Base-by-base conservation (phyloP, 768 basidiomycete genomes). In the Lentinula guzmanii region DNA sequence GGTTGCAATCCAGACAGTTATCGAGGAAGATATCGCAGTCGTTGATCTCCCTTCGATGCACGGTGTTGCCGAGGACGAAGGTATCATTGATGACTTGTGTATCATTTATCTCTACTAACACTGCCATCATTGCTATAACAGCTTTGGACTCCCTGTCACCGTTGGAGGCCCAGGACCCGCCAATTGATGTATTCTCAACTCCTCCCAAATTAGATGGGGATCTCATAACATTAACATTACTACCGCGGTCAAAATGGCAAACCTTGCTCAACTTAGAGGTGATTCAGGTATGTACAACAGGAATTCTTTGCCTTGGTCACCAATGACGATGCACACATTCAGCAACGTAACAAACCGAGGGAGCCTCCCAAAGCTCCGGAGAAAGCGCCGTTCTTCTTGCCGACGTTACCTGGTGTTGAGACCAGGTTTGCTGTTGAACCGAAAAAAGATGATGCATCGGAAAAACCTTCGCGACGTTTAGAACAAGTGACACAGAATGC, bases 331-430 rank as follows among this genome's bases (percentile, higher is more conserved):
- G 13, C 46, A 37, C 34, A n/a, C 5, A 10, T 31, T 45, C 63
- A 96, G 90, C 89, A 91, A 82, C 87, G 97, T 59, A 98, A 98
- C 72, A 97, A 95, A 78, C 95, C 97, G 11, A 94, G 90, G 73
- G 95, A 97, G 64, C 85, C 95, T 0, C 94, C 95, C 6, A 98
- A 98, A 73, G 90, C 89, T 28, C 93, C 93, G 11, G 96, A 98
- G 74, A 84, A 93, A 62, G 96, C 95, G 1, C 97, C 97, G 0
- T 99, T 99, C 79, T 99, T 98, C 80, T 77, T 99, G 15, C 97
- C 96, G 21, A 93, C 95, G 1, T 74, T 98, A 10, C 89, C 91
- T 4, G 96, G 95, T 10, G 83, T 94, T 10, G 93, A 95, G 61
- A 80, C 86, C 16, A 83, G 92, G 16, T 96, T 98, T 71, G 90